Evolutionary conservation across 306 rosid genomes (phyloP), one percentile per base, ranked within the genome.

Genomic region (Quercus mongolica): DNA sequence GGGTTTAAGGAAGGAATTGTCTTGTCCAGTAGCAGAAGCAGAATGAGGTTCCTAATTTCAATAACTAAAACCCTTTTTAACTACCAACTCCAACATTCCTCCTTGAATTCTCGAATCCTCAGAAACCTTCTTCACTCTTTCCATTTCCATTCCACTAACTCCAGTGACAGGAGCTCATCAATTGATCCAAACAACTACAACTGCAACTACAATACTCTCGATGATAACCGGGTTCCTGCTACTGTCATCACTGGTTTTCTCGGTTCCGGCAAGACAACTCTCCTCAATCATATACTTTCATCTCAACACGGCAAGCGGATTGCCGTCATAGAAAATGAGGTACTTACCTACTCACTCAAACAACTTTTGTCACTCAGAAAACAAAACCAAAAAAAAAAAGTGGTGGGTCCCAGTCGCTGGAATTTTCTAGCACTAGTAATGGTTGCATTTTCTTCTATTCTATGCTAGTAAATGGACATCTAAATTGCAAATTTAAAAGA

Each of bases 291-390:
- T 81, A 91, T 94, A 73, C 94, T 94, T 13, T 92, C 93, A 2
- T 82, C 97, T 70, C 94, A 89, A 81, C 98, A 94, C 81, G 97
- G 98, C 49, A 92, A 91, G 84, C 87, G 96, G 75, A 94, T 94
- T 80, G 98, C 98, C 11, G 94, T 94, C 1, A 92, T 94, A 18
- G 98, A 94, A 87, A 94, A 92, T 76, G 98, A 94, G 98, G 98
- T 91, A 81, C 64, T 11, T 25, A 54, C 13, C 52, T 46, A 5
- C 38, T 5, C 44, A 30, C 31, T 26, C 30, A 28, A 2, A 30
- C 33, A 30, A 30, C 33, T 4, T 30, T 30, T 30, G 33, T 30
- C 5, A 30, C 33, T 30, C 33, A 30, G 33, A 30, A 30, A 30
- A 30, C 33, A 30, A 30, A 30, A 30, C 33, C 33, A 30, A 30